Evolutionary conservation across 108 stramenopile genomes (phyloP).

Genomic region (Discostella stelligeroides): DNA sequence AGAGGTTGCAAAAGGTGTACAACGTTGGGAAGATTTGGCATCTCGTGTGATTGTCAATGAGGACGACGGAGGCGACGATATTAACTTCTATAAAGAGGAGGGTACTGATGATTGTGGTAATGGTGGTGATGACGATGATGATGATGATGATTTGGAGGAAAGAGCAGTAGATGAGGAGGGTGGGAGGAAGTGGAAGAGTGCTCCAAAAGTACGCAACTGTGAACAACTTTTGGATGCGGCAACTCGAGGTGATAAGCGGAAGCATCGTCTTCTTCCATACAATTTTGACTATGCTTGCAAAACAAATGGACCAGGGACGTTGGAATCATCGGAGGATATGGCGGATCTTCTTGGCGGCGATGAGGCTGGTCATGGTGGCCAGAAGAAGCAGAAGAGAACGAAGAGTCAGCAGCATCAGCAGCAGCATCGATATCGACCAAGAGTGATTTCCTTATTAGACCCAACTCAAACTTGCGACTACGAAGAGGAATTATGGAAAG

Average conservation of each 20-base stretch:
- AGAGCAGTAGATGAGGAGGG: conserved; percentile 11
- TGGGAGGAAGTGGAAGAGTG: background rate
- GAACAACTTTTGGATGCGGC: conserved; percentile 17
- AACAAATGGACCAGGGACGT: background rate
- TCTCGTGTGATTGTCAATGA: conserved; percentile 30
- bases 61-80: background rate
- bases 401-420: background rate
- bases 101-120: background rate
- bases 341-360: background rate
- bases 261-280: conserved; percentile 32
- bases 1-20: conserved; percentile 31
- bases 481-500: conserved; percentile 71
- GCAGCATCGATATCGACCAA: conserved; percentile 14
- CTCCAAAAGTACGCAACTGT: background rate
- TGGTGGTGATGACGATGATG: background rate
- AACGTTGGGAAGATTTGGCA: conserved; percentile 64
- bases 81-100: conserved; percentile 2
- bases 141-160: conserved; percentile 1
- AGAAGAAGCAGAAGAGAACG: background rate
- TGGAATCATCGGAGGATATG: background rate
- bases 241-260: conserved; percentile 19
- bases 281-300: conserved; percentile 49
- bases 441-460: conserved; percentile 49
- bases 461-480: conserved; percentile 60
- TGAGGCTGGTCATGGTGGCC: background rate